Conservation (phyloP, 805 yeast genomes). For the Candida nonsorbophila region DNA sequence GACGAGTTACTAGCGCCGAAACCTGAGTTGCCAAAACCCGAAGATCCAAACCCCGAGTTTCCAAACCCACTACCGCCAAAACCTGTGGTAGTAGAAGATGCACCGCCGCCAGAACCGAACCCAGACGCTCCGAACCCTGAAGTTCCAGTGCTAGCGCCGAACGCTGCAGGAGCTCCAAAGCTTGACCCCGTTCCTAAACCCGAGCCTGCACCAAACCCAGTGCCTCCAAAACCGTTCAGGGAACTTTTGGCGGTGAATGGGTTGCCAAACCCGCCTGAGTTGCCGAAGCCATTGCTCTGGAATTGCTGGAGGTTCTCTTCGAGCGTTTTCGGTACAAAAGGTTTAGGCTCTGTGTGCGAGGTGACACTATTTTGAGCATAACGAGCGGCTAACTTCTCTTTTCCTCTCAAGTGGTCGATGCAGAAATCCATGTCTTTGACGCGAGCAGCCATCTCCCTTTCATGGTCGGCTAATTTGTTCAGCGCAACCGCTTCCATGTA, state of each 20-base stretch:
- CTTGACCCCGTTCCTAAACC: slow-evolving; percentile 4
- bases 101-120: slow-evolving; percentile 11
- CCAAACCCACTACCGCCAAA: slow-evolving; percentile 7
- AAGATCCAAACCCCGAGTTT: slow-evolving; percentile 9
- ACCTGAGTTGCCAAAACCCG: slow-evolving; percentile 10
- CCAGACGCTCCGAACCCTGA: slow-evolving; percentile 7
- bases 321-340: slow-evolving; percentile 22
- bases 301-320: slow-evolving; percentile 22
- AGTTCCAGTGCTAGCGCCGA: background rate
- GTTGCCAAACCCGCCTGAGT: slow-evolving; percentile 6
- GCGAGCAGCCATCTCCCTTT: slow-evolving; percentile 36
- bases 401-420: slow-evolving; percentile 27
- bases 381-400: slow-evolving; percentile 49
- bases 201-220: slow-evolving; percentile 10
- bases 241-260: slow-evolving; percentile 6
- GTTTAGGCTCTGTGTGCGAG: slow-evolving; percentile 13
- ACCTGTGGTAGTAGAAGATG: slow-evolving; percentile 6
- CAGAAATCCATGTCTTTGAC: slow-evolving; percentile 43
- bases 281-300: slow-evolving; percentile 9
- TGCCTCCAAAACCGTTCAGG: slow-evolving; percentile 9
- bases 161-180: slow-evolving; percentile 4
- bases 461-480: slow-evolving; percentile 33
- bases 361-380: slow-evolving; percentile 46
- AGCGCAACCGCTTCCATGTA: slow-evolving; percentile 36
- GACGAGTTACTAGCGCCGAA: slow-evolving; percentile 4